Conservation (phyloP, 352 stramenopile species). For the Elongisporangium prolatum region DNA sequence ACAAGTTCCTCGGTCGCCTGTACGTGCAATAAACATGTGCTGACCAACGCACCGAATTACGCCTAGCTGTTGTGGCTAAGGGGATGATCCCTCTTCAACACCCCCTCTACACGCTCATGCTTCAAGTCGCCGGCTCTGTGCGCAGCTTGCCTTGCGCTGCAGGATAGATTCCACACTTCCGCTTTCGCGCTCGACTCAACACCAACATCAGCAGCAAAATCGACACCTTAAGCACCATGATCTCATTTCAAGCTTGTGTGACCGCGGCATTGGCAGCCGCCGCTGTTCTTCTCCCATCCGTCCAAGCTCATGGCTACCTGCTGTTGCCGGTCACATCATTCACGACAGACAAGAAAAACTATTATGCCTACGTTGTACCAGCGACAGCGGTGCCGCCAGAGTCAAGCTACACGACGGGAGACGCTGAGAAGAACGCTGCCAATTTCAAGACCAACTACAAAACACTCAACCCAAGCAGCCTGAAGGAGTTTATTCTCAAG, state of each 20-base stretch:
- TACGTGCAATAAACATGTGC: too few species aligned
- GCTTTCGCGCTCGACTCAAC: not conserved
- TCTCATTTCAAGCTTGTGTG: not conserved
- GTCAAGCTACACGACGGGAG: conserved; percentile 15
- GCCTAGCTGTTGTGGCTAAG: too few species aligned
- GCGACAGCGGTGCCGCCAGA: conserved; percentile 8
- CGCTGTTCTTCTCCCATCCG: conserved; percentile 6
- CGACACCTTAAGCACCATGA: conserved; percentile 1
- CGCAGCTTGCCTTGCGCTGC: too few species aligned
- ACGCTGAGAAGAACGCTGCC: conserved; percentile 14
- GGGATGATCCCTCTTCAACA: too few species aligned
- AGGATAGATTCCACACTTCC: conserved; percentile 5
- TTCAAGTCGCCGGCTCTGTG: too few species aligned
- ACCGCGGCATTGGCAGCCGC: conserved; percentile 3
- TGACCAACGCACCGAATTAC: too few species aligned
- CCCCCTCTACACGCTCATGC: too few species aligned
- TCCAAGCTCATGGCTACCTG: conserved; percentile 18
- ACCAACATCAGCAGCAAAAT: too few species aligned
- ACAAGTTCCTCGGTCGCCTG: too few species aligned
- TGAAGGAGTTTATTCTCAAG: conserved; percentile 10
- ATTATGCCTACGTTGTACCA: conserved; percentile 13
- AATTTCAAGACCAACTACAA: conserved; percentile 14
- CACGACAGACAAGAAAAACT: conserved; percentile 18
- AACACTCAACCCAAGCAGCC: conserved; percentile 5
- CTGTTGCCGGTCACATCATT: conserved; percentile 19